Conservation (phyloP, 2,329 filamentous ascomycete species). For the Phialophora chinensis region DNA sequence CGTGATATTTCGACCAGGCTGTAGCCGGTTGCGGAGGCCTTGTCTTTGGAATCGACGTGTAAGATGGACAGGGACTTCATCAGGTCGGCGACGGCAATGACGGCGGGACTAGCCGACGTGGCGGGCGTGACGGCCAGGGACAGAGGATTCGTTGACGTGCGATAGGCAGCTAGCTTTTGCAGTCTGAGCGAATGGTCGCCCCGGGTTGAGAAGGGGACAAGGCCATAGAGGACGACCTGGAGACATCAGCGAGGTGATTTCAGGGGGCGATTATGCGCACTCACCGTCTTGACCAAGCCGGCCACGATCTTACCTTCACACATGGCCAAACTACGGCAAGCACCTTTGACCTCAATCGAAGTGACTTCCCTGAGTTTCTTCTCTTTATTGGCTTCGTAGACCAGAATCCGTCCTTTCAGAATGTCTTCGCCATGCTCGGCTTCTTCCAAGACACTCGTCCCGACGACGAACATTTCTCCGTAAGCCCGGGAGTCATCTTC, state of each 20-base stretch:
- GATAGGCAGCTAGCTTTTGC: conserved; percentile 74
- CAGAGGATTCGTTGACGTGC: conserved; percentile 82
- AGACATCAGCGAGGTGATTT: conserved; percentile 11
- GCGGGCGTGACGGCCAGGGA: conserved; percentile 73
- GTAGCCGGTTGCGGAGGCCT: conserved; percentile 25
- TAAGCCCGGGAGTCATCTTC: conserved; percentile 61
- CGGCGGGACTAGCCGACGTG: conserved; percentile 50
- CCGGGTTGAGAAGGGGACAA: conserved; percentile 46
- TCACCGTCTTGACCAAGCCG: conserved; percentile 84
- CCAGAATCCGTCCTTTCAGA: conserved; percentile 74
- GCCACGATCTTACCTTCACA: conserved; percentile 80
- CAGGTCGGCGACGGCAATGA: conserved; percentile 84
- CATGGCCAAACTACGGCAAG: conserved; percentile 78
- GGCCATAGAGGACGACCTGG: conserved; percentile 64
- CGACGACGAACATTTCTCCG: conserved; percentile 79
- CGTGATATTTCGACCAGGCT: conserved; percentile 73
- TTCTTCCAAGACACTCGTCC: conserved; percentile 74
- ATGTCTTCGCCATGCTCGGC: conserved; percentile 63
- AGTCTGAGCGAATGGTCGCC: conserved; percentile 56
- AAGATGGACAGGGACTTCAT: conserved; percentile 91
- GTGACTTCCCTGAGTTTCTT: conserved; percentile 74
- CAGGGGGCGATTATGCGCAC: conserved; percentile 34
- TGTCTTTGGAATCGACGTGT: conserved; percentile 61
- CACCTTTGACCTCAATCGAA: conserved; percentile 73
- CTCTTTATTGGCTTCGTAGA: conserved; percentile 77